phyloP scores from a whole-genome alignment of 441 rosid species.

The Sinapis alba region DNA sequence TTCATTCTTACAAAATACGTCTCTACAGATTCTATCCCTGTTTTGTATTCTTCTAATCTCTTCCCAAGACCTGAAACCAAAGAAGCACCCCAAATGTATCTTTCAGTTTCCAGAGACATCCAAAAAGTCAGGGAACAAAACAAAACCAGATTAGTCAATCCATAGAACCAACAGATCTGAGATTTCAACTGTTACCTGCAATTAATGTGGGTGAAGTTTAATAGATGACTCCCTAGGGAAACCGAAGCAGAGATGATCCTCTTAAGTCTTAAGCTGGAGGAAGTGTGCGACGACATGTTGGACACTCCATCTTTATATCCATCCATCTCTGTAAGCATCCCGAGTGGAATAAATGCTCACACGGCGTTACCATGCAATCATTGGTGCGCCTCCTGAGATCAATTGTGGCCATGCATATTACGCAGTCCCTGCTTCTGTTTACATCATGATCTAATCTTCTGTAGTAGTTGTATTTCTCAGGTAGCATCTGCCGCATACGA shows the following conservation, averaged over 20 bases:
- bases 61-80: slow-evolving; percentile 29
- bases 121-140: background rate
- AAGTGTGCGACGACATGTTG: slow-evolving; percentile 90
- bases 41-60: slow-evolving; percentile 17
- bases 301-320: slow-evolving; percentile 99
- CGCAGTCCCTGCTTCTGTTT: slow-evolving; percentile 72
- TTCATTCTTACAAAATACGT: slow-evolving; percentile 18
- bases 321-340: slow-evolving; percentile 98
- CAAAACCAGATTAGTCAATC: background rate
- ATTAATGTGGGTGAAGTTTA: slow-evolving; percentile 30
- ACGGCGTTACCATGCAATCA: slow-evolving; percentile 98
- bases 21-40: slow-evolving; percentile 24
- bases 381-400: slow-evolving; percentile 66
- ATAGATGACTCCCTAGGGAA: slow-evolving; percentile 17
- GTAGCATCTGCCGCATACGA: slow-evolving; percentile 66
- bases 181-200: slow-evolving; percentile 11
- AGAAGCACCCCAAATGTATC: background rate
- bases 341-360: slow-evolving; percentile 93
- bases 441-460: slow-evolving; percentile 63
- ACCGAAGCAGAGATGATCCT: slow-evolving; percentile 13
- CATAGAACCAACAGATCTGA: background rate
- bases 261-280: slow-evolving; percentile 62
- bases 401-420: slow-evolving; percentile 93
- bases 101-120: background rate
- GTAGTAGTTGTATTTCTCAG: slow-evolving; percentile 92